Evolutionary conservation across 2,329 filamentous ascomycete species (phyloP).

Genomic region (Fusarium caatingaense): DNA sequence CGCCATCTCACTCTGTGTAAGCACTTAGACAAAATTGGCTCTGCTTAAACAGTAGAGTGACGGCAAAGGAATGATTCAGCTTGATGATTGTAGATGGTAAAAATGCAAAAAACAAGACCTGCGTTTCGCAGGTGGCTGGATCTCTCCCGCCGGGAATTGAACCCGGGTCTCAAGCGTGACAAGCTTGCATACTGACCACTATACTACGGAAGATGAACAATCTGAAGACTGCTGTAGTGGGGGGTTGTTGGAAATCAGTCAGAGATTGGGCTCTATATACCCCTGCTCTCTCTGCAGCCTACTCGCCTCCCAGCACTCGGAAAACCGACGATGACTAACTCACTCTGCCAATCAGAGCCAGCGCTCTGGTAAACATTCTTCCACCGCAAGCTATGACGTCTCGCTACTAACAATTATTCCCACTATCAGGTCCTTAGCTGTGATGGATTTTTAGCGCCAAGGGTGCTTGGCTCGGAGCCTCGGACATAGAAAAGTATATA

Average conservation of each 20-base stretch:
- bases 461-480: conserved; percentile 9
- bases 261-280: rapidly evolving
- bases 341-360: not conserved
- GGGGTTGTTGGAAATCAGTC: not conserved
- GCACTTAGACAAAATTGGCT: not conserved
- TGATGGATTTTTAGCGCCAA: not conserved
- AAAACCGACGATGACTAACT: not conserved
- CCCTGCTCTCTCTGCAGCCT: rapidly evolving
- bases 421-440: not conserved
- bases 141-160: conserved; percentile 37
- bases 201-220: conserved; percentile 32
- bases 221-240: conserved; percentile 8
- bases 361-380: conserved; percentile 7
- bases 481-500: conserved; percentile 20
- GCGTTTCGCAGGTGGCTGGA: conserved; percentile 18
- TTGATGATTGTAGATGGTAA: not conserved
- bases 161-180: conserved; percentile 37
- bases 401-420: not conserved
- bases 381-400: not conserved
- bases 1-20: too few relatives aligned
- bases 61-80: not conserved
- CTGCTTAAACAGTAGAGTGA: rapidly evolving
- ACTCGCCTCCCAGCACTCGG: not conserved
- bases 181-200: conserved; percentile 37
- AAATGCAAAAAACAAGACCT: not conserved